Conservation (phyloP, 73 alveolate species). For the Blepharisma stoltei region DNA sequence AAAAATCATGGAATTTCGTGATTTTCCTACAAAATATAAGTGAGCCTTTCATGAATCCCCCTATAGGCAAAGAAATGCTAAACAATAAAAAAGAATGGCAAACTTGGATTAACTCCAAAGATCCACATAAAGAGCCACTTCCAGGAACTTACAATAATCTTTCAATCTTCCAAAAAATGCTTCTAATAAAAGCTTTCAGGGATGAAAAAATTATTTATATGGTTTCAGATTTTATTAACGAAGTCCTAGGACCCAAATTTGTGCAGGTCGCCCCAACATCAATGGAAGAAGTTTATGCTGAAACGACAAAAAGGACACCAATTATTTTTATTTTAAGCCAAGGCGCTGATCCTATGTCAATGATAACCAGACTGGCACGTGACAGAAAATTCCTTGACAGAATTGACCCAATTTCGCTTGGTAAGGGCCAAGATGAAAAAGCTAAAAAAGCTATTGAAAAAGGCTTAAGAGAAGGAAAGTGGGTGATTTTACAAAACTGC, state of each 20-base stretch:
- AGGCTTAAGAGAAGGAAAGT: conserved; percentile 94
- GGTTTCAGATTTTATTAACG: conserved; percentile 74
- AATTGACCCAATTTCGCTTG: conserved; percentile 92
- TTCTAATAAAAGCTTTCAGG: conserved; percentile 86
- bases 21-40: conserved; percentile 65
- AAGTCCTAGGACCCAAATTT: conserved; percentile 82
- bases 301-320: conserved; percentile 96
- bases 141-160: conserved; percentile 78
- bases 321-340: conserved; percentile 94
- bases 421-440: conserved; percentile 98
- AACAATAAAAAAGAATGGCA: conserved; percentile 60
- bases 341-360: conserved; percentile 97
- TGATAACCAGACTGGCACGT: conserved; percentile 84
- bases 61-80: conserved; percentile 47
- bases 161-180: conserved; percentile 70
- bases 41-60: conserved; percentile 60
- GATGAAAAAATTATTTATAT: conserved; percentile 91
- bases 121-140: conserved; percentile 62
- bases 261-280: conserved; percentile 88
- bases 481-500: conserved; percentile 98
- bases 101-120: conserved; percentile 36
- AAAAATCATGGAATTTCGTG: conserved; percentile 90
- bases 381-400: conserved; percentile 75
- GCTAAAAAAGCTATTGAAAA: conserved; percentile 92
- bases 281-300: conserved; percentile 92